These are phyloP conservation scores for Didymella glomerata DNA, from an alignment of 2,329 filamentous ascomycete species.

Conservation along the genomic window DNA sequence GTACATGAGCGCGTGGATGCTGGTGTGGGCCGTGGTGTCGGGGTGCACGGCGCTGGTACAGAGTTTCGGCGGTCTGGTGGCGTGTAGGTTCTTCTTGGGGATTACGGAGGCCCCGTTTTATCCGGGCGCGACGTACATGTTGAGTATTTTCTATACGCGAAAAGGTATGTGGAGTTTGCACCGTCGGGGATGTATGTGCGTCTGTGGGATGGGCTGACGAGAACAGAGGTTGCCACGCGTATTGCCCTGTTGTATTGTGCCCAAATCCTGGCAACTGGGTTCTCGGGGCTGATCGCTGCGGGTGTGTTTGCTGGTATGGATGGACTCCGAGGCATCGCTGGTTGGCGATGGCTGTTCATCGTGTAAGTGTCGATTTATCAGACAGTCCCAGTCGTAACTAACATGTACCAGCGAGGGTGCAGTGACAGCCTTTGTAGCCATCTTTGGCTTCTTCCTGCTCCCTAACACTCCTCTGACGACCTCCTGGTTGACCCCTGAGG, in stretches of 20 bases:
- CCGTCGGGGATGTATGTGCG: slow-evolving; percentile 44
- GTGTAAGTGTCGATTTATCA: slow-evolving; percentile 41
- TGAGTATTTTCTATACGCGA: slow-evolving; percentile 72
- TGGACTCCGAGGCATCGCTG: slow-evolving; percentile 39
- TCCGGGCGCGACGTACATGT: slow-evolving; percentile 68
- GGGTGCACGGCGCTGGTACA: slow-evolving; percentile 46
- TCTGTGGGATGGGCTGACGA: slow-evolving; percentile 18
- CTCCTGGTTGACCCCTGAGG: slow-evolving; percentile 56
- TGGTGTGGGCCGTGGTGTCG: slow-evolving; percentile 49
- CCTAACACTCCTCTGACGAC: slow-evolving; percentile 50
- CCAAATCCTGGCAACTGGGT: slow-evolving; percentile 52
- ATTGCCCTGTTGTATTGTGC: slow-evolving; percentile 52
- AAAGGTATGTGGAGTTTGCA: slow-evolving; percentile 38
- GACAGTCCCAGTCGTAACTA: background rate
- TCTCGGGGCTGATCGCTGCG: slow-evolving; percentile 57
- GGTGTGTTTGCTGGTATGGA: slow-evolving; percentile 50
- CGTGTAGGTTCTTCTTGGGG: slow-evolving; percentile 43
- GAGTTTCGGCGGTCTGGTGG: slow-evolving; percentile 46
- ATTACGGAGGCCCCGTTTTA: slow-evolving; percentile 57
- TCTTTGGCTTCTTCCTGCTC: slow-evolving; percentile 42
- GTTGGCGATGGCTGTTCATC: slow-evolving; percentile 52
- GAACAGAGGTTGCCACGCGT: slow-evolving; percentile 47
- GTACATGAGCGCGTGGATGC: slow-evolving; percentile 48
- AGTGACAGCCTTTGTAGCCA: slow-evolving; percentile 37
- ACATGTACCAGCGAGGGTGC: slow-evolving; percentile 35